These are phyloP conservation scores for Tieghemiomyces parasiticus DNA, from an alignment of 192 early-diverging fungal genomes.

Conservation along the genomic window DNA sequence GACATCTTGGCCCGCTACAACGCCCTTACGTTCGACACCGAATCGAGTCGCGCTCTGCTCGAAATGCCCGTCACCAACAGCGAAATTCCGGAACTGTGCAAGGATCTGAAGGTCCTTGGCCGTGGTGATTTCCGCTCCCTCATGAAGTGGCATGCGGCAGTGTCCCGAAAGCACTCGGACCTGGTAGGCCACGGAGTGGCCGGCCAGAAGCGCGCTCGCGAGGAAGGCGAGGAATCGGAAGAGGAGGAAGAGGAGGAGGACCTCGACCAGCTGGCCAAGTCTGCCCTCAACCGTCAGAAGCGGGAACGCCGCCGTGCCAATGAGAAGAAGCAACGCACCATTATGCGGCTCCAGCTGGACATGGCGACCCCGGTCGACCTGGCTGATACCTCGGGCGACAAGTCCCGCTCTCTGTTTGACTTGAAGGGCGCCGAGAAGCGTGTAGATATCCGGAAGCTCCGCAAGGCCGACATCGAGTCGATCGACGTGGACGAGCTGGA, in stretches of 20 bases:
- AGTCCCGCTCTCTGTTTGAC: slow-evolving; percentile 34
- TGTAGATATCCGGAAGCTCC: slow-evolving; percentile 5
- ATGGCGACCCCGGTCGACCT: slow-evolving; percentile 67
- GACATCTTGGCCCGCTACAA: slow-evolving; percentile 62
- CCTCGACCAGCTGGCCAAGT: slow-evolving; percentile 15
- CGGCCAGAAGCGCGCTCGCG: slow-evolving; percentile 14
- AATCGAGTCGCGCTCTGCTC: slow-evolving; percentile 37
- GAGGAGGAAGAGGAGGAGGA: slow-evolving; percentile 20
- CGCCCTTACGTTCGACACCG: slow-evolving; percentile 54
- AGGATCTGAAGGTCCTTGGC: slow-evolving; percentile 83
- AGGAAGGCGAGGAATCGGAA: slow-evolving; percentile 21
- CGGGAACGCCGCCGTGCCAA: slow-evolving; percentile 45
- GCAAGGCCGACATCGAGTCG: slow-evolving; percentile 34
- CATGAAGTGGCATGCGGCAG: slow-evolving; percentile 72
- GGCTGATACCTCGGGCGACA: slow-evolving; percentile 39
- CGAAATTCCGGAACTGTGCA: slow-evolving; percentile 62
- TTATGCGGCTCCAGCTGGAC: slow-evolving; percentile 62
- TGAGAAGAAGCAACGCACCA: slow-evolving; percentile 48
- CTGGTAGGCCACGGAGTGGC: neutral
- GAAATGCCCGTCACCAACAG: slow-evolving; percentile 56
- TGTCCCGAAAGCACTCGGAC: slow-evolving; percentile 14
- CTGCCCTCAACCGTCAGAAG: slow-evolving; percentile 28
- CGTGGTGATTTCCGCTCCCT: slow-evolving; percentile 86
- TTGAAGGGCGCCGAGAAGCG: slow-evolving; percentile 18
- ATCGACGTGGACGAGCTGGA: slow-evolving; percentile 24